Conservation (phyloP, 73 alveolate genomes). For the Paramecium primaurelia region DNA sequence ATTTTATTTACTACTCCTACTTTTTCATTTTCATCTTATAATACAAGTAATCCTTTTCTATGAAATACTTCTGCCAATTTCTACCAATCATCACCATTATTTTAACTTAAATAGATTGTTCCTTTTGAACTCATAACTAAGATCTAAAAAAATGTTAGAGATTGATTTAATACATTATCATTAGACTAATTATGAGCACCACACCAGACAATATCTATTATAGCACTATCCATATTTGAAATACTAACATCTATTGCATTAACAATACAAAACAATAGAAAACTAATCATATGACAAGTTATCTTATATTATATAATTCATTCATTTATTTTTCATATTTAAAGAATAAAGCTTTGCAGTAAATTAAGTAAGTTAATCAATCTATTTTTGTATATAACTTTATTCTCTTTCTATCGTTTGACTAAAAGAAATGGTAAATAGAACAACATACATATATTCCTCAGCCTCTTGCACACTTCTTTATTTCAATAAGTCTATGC, state of each 20-base stretch:
- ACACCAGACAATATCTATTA: conserved; percentile 76
- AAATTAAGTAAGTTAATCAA: neutral
- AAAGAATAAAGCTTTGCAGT: neutral
- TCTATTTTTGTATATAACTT: neutral
- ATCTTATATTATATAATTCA: neutral
- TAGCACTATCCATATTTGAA: conserved; percentile 51
- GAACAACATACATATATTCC: neutral
- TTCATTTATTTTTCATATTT: neutral
- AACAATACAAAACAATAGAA: neutral
- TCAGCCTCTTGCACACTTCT: conserved; percentile 40
- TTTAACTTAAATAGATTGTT: conserved; percentile 69
- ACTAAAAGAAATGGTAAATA: neutral
- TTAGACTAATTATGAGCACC: conserved; percentile 57
- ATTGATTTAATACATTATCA: neutral
- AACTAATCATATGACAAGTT: neutral
- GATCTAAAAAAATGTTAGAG: neutral
- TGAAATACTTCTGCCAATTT: conserved; percentile 49
- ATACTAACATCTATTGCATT: neutral
- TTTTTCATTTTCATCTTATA: conserved; percentile 52
- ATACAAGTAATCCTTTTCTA: conserved; percentile 50
- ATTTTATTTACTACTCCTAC: conserved; percentile 74
- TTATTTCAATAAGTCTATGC: conserved; percentile 4
- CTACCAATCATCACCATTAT: conserved; percentile 82
- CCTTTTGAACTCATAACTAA: conserved; percentile 74
- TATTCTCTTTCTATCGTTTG: neutral